Evolutionary conservation across 441 rosid species (phyloP).

Genomic region (Populus hybrid): DNA sequence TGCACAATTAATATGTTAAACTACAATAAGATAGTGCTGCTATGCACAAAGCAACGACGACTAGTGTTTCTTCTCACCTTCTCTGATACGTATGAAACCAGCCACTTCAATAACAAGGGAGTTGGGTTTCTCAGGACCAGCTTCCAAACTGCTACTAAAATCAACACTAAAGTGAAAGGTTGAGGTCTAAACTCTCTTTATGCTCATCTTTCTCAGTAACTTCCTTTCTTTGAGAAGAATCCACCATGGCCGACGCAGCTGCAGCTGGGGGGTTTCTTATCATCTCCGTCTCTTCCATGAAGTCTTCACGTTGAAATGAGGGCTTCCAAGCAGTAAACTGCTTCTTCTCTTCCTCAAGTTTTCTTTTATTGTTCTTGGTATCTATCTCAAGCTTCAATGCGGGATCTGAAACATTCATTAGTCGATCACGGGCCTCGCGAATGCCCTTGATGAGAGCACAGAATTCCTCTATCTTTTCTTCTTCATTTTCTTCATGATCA

Average conservation of each 20-base stretch:
- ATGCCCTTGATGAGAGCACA: constrained; percentile 26
- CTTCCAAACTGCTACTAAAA: neutral
- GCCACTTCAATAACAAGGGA: neutral
- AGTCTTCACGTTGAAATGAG: constrained; percentile 37
- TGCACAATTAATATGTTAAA: neutral
- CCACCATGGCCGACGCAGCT: neutral
- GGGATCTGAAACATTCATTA: constrained; percentile 5
- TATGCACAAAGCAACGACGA: neutral
- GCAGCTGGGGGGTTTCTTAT: neutral
- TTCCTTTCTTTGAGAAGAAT: neutral
- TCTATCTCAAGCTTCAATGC: neutral
- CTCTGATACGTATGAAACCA: neutral
- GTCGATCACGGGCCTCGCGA: constrained; percentile 27
- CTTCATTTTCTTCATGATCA: constrained; percentile 25
- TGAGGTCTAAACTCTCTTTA: constrained; percentile 20
- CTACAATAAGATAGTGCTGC: constrained; percentile 5
- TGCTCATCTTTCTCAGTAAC: constrained; percentile 2
- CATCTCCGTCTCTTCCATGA: constrained; percentile 11
- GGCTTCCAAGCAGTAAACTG: constrained; percentile 29
- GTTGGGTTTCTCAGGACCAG: neutral
- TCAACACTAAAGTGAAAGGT: constrained; percentile 23
- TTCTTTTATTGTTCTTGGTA: constrained; percentile 1
- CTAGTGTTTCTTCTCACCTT: neutral
- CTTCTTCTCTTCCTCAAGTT: constrained; percentile 2
- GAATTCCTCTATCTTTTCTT: constrained; percentile 35